These are phyloP conservation scores for Passalora sequoiae DNA, from an alignment of 2,329 filamentous ascomycete genomes.

Conservation along the genomic window DNA sequence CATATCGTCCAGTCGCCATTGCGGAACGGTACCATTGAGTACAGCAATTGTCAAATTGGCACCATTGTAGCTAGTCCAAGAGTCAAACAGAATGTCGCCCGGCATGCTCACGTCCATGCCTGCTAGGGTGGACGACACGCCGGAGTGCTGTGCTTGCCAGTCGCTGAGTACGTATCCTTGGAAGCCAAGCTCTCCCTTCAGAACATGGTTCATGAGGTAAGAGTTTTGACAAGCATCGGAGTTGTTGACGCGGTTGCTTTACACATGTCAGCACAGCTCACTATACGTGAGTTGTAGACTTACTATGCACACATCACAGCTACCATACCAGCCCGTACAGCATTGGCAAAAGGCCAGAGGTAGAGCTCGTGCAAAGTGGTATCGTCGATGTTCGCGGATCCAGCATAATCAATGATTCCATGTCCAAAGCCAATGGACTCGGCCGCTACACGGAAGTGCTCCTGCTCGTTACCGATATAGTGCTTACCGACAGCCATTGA, in stretches of 20 bases:
- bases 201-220: constrained; percentile 59
- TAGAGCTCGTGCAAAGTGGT: constrained; percentile 48
- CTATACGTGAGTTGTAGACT: no score
- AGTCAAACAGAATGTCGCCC: constrained; percentile 21
- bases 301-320: constrained; percentile 57
- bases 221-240: constrained; percentile 62
- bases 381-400: constrained; percentile 58
- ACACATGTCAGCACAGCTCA: no score
- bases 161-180: constrained; percentile 48
- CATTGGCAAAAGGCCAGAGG: constrained; percentile 45
- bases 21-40: constrained; percentile 29
- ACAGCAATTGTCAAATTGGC: constrained; percentile 29
- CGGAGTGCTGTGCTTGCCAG: constrained; percentile 30
- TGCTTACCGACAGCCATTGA: constrained; percentile 81
- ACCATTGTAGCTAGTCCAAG: constrained; percentile 43
- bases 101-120: constrained; percentile 34
- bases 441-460: constrained; percentile 59
- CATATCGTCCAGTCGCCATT: constrained; percentile 33
- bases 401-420: constrained; percentile 28
- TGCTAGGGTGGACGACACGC: constrained; percentile 26
- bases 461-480: constrained; percentile 64
- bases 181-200: constrained; percentile 56
- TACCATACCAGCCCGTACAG: constrained; percentile 46
- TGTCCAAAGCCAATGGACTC: constrained; percentile 53
- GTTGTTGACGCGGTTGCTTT: constrained; percentile 44